Percentiles rank a stretch among this genome's conserved stretches.
phyloP scores from a whole-genome alignment of 2,329 filamentous ascomycete genomes.

The Pseudogymnoascus sp. region DNA sequence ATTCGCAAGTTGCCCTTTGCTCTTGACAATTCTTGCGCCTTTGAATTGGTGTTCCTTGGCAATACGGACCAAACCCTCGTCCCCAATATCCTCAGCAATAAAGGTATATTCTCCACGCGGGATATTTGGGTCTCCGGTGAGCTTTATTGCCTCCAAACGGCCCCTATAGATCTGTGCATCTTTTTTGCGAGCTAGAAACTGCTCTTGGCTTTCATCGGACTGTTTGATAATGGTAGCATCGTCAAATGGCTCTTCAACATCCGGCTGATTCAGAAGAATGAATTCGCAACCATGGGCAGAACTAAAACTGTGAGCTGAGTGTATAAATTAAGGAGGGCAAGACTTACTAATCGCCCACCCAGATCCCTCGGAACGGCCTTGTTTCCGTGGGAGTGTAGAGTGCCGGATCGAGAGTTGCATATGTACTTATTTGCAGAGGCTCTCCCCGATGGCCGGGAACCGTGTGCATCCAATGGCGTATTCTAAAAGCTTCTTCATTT shows the following conservation, averaged over 20 bases:
- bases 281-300: slow-evolving; percentile 85
- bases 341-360: slow-evolving; percentile 48
- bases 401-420: slow-evolving; percentile 61
- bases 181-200: slow-evolving; percentile 39
- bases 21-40: slow-evolving; percentile 67
- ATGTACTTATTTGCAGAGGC: slow-evolving; percentile 54
- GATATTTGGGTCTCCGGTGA: slow-evolving; percentile 87
- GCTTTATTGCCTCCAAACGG: slow-evolving; percentile 73
- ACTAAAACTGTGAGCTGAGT: slow-evolving; percentile 55
- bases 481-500: slow-evolving; percentile 63
- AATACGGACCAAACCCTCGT: slow-evolving; percentile 54
- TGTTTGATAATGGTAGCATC: slow-evolving; percentile 35
- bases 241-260: slow-evolving; percentile 36
- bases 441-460: slow-evolving; percentile 33
- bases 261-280: slow-evolving; percentile 69
- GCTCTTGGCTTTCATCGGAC: slow-evolving; percentile 37
- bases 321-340: background rate
- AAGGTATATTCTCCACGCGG: slow-evolving; percentile 82
- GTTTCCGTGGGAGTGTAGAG: slow-evolving; percentile 73
- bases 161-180: slow-evolving; percentile 52
- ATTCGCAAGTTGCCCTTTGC: slow-evolving; percentile 69
- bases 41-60: slow-evolving; percentile 61
- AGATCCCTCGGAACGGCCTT: slow-evolving; percentile 84
- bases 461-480: slow-evolving; percentile 72
- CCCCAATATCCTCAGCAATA: slow-evolving; percentile 68